Evolutionary conservation across 2,329 filamentous ascomycete genomes (phyloP).

Genomic region (Bipolaris victoriae): DNA sequence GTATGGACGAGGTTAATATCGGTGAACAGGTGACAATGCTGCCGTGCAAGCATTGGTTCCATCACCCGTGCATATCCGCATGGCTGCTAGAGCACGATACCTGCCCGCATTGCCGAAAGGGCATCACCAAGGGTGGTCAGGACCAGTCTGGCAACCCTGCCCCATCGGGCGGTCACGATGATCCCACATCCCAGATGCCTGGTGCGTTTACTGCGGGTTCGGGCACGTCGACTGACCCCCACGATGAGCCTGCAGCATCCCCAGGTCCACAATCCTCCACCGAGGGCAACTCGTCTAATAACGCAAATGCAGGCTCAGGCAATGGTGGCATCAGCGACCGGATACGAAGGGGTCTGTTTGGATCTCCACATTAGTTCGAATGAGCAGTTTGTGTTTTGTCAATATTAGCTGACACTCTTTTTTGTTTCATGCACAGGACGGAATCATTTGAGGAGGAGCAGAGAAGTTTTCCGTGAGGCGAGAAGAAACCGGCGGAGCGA

Average conservation of each 20-base stretch:
- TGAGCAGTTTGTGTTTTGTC: neutral
- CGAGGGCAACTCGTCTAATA: slow-evolving; percentile 14
- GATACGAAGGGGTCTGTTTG: slow-evolving; percentile 46
- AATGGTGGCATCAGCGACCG: slow-evolving; percentile 35
- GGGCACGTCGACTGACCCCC: slow-evolving; percentile 30
- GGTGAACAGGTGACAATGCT: slow-evolving; percentile 77
- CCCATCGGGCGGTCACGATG: slow-evolving; percentile 5
- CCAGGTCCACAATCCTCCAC: slow-evolving; percentile 10
- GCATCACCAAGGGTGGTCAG: slow-evolving; percentile 51
- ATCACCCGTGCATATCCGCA: slow-evolving; percentile 77
- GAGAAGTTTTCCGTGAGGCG: slow-evolving; percentile 6
- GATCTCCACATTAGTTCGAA: slow-evolving; percentile 23
- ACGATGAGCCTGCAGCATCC: slow-evolving; percentile 22
- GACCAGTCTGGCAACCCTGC: slow-evolving; percentile 21
- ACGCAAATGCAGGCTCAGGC: slow-evolving; percentile 18
- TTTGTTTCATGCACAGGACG: slow-evolving; percentile 1
- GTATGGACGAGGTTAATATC: slow-evolving; percentile 81
- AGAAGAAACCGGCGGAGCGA: slow-evolving; percentile 1
- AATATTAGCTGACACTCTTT: slow-evolving; percentile 1
- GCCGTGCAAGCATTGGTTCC: slow-evolving; percentile 94
- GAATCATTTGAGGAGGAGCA: slow-evolving; percentile 6
- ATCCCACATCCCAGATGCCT: slow-evolving; percentile 33
- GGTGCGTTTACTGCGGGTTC: slow-evolving; percentile 35
- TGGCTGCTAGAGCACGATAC: slow-evolving; percentile 94
- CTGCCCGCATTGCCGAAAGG: slow-evolving; percentile 78